phyloP scores from a whole-genome alignment of 768 basidiomycete genomes.

The Rhodotorula kratochvilovae region DNA sequence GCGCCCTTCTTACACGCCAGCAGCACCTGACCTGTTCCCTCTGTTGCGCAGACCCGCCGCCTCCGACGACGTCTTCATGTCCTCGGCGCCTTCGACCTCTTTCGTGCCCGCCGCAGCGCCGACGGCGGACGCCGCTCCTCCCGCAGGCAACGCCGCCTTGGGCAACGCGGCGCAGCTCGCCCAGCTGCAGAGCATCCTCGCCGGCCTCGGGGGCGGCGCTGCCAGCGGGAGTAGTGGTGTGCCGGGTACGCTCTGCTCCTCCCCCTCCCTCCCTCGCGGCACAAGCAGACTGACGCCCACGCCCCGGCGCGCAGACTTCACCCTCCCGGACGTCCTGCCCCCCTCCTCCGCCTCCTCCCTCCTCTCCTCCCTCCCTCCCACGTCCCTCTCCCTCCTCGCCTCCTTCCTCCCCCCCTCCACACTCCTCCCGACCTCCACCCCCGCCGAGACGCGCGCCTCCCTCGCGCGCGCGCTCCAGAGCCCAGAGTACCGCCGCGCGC shows the following conservation, averaged over 20 bases:
- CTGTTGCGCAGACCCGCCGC: neutral
- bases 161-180: slow-evolving; percentile 6
- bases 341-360: slow-evolving; percentile 11
- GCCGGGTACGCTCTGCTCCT: neutral
- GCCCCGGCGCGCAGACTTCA: slow-evolving; percentile 5
- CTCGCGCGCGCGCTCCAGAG: slow-evolving; percentile 14
- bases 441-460: neutral
- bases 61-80: neutral
- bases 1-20: neutral
- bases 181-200: slow-evolving; percentile 15
- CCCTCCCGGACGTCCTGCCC: slow-evolving; percentile 34
- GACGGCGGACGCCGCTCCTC: neutral
- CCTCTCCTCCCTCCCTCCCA: slow-evolving; percentile 11
- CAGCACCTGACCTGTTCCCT: too few species aligned
- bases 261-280: neutral
- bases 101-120: neutral
- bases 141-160: neutral
- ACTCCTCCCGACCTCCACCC: slow-evolving; percentile 10
- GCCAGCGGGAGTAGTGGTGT: neutral
- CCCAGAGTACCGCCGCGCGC: slow-evolving; percentile 22
- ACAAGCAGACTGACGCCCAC: neutral
- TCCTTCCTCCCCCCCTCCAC: slow-evolving; percentile 19
- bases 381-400: slow-evolving; percentile 16
- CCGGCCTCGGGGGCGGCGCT: neutral
- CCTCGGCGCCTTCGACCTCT: neutral